Evolutionary conservation across 148 eudicot species (phyloP).

Genomic region (Heliamphora exappendiculata): DNA sequence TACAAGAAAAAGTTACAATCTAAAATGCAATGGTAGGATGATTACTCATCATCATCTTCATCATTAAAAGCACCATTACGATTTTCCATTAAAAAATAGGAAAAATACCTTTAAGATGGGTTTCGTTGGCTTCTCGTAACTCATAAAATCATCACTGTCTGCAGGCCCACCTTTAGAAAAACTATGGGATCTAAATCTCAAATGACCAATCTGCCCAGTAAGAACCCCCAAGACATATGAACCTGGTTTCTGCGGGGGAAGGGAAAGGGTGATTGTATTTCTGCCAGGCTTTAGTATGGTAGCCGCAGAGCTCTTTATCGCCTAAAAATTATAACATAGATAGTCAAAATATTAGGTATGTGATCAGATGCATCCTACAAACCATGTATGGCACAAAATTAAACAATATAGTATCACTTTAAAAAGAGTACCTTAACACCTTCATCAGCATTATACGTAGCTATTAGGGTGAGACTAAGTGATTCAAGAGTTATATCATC

Average conservation of each 20-base stretch:
- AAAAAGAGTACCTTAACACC: slow-evolving; percentile 69
- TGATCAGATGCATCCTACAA: slow-evolving; percentile 6
- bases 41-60: background rate
- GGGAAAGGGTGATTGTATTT: slow-evolving; percentile 62
- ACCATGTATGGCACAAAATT: background rate
- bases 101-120: slow-evolving; percentile 80
- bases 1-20: background rate
- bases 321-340: slow-evolving; percentile 33
- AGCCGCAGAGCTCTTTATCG: slow-evolving; percentile 59
- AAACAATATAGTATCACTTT: background rate
- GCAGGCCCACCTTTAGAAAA: slow-evolving; percentile 88
- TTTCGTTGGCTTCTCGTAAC: slow-evolving; percentile 95
- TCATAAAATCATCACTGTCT: slow-evolving; percentile 97
- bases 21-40: background rate
- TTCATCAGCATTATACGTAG: slow-evolving; percentile 85
- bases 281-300: slow-evolving; percentile 80
- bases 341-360: slow-evolving; percentile 7
- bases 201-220: slow-evolving; percentile 91
- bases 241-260: slow-evolving; percentile 98
- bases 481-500: slow-evolving; percentile 93
- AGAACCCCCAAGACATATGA: slow-evolving; percentile 94
- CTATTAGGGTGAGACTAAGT: slow-evolving; percentile 76
- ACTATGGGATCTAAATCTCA: slow-evolving; percentile 97
- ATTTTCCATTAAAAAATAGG: background rate
- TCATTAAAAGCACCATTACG: background rate